Evolutionary conservation across 176 grass and related monocot genomes (phyloP).

Genomic region (Rhynchospora pubera): DNA sequence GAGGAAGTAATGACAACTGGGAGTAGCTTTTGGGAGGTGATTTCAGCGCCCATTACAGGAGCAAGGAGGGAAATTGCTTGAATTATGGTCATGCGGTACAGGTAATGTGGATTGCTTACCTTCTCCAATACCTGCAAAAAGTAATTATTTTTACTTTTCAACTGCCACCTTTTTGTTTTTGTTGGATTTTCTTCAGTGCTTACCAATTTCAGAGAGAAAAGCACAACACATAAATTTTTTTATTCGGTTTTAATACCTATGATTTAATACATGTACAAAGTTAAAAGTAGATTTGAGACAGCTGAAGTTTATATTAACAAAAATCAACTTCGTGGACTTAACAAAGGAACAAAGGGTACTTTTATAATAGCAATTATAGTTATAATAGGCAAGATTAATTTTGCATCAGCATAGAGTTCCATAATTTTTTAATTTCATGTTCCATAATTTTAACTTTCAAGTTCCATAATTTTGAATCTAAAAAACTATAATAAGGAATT

Average conservation of each 20-base stretch:
- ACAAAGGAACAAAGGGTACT: not conserved
- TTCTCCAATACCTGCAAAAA: conserved; percentile 68
- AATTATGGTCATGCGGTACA: conserved; percentile 84
- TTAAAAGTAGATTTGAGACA: not conserved
- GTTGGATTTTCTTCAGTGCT: not conserved
- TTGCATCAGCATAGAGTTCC: not conserved
- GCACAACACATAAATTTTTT: not conserved
- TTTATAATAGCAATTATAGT: not conserved
- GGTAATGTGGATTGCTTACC: conserved; percentile 87
- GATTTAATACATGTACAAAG: not conserved
- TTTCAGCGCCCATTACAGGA: conserved; percentile 84
- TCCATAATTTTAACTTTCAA: not conserved
- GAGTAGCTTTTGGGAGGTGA: conserved; percentile 75
- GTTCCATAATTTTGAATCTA: not conserved
- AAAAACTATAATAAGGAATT: not conserved
- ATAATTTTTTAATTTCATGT: not conserved
- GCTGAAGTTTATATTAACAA: not conserved
- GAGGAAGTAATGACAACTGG: conserved; percentile 73
- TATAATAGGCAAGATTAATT: not conserved
- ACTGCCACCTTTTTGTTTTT: too few species aligned
- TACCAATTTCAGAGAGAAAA: not conserved
- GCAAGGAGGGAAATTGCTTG: conserved; percentile 71
- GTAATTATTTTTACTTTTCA: conserved; percentile 8
- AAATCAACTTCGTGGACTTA: not conserved
- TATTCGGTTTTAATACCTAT: not conserved